phyloP scores from a whole-genome alignment of 441 rosid species.

The Adansonia rubrostipa region DNA sequence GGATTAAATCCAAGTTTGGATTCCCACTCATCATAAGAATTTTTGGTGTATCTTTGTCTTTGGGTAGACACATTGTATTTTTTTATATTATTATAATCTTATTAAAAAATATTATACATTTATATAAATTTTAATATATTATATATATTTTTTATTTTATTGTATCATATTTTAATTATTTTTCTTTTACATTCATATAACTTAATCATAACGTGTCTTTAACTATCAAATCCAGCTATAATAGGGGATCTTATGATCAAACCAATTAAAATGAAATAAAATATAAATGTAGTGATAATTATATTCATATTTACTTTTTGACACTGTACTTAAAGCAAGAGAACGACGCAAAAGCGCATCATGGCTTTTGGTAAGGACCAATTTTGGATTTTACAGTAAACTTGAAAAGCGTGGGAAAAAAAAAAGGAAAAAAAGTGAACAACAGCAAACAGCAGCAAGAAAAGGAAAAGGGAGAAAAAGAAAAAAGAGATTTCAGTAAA shows the following conservation, averaged over 20 bases:
- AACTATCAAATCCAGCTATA: not conserved
- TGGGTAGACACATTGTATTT: too few relatives aligned
- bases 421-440: not conserved
- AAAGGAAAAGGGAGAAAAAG: not conserved
- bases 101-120: too few relatives aligned
- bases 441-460: not conserved
- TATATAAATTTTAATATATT: too few relatives aligned
- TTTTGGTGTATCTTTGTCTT: too few relatives aligned
- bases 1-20: too few relatives aligned
- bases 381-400: conserved; percentile 19
- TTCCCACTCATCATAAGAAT: too few relatives aligned
- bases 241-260: not conserved
- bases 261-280: not conserved
- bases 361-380: not conserved
- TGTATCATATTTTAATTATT: too few relatives aligned
- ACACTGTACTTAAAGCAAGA: not conserved
- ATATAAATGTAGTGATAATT: not conserved
- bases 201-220: not conserved
- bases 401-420: not conserved
- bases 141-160: too few relatives aligned
- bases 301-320: not conserved
- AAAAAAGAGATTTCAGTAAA: not conserved
- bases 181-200: too few relatives aligned
- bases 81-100: not conserved
- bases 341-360: not conserved